Evolutionary conservation across 345 rosid genomes (phyloP).

Genomic region (Turritis glabra): DNA sequence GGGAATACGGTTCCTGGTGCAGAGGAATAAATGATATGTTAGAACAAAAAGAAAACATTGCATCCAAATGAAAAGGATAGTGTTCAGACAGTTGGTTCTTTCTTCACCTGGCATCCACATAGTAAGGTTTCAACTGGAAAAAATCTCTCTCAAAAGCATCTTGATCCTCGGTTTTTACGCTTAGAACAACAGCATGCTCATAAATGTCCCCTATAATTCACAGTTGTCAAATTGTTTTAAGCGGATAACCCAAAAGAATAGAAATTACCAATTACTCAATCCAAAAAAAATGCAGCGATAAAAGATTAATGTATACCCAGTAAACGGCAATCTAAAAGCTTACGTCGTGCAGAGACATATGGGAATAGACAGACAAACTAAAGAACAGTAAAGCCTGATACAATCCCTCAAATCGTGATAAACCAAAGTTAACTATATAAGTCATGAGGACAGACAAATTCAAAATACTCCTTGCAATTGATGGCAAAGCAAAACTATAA

Average conservation of each 20-base stretch:
- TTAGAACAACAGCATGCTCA: slow-evolving; percentile 89
- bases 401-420: neutral
- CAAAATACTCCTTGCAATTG: neutral
- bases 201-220: slow-evolving; percentile 70
- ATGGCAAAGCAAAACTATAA: neutral
- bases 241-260: neutral
- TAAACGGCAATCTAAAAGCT: neutral
- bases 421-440: neutral
- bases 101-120: slow-evolving; percentile 81
- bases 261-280: neutral
- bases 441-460: neutral
- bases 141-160: slow-evolving; percentile 96
- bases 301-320: neutral
- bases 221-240: neutral
- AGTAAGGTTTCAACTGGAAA: slow-evolving; percentile 92
- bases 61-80: neutral
- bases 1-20: slow-evolving; percentile 64
- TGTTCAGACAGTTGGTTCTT: neutral
- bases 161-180: slow-evolving; percentile 90
- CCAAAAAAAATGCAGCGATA: neutral
- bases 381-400: neutral
- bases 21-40: slow-evolving; percentile 16
- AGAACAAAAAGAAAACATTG: neutral
- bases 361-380: neutral
- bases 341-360: neutral